phyloP scores from a whole-genome alignment of 805 yeast species.

The Metschnikowia amazonensis region DNA sequence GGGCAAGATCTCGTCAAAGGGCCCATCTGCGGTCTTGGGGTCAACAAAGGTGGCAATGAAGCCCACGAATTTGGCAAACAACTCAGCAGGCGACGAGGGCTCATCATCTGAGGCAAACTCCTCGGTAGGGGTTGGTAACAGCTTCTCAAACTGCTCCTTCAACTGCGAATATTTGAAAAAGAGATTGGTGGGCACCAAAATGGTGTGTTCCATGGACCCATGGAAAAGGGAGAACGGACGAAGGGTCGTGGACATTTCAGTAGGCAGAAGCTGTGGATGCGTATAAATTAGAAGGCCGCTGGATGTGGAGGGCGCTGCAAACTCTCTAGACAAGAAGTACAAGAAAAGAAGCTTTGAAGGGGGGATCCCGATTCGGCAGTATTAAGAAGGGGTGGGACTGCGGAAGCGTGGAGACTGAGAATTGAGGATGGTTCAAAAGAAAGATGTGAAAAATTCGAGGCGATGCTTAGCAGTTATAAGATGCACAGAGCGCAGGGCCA shows the following conservation, averaged over 20 bases:
- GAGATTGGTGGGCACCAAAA: constrained; percentile 78
- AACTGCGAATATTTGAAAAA: constrained; percentile 82
- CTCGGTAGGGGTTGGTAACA: constrained; percentile 77
- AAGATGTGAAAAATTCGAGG: constrained; percentile 1
- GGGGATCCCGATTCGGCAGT: neutral
- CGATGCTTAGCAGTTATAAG: neutral
- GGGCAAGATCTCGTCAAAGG: constrained; percentile 65
- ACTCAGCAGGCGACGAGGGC: constrained; percentile 82
- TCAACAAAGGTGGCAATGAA: constrained; percentile 51
- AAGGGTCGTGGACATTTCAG: constrained; percentile 26
- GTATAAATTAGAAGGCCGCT: neutral
- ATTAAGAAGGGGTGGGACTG: constrained; percentile 2
- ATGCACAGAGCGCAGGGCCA: constrained; percentile 1
- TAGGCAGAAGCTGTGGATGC: neutral
- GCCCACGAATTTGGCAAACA: constrained; percentile 80
- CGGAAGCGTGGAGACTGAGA: neutral
- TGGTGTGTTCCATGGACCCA: constrained; percentile 83
- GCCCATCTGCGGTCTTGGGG: constrained; percentile 45
- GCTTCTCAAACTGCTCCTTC: constrained; percentile 76
- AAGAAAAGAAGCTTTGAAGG: neutral
- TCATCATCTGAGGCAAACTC: constrained; percentile 83
- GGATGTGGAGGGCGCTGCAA: neutral
- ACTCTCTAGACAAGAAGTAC: neutral
- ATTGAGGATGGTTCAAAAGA: constrained; percentile 1
- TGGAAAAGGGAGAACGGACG: constrained; percentile 82